Conservation (phyloP, 83 land plant species). For the Picea abies region DNA sequence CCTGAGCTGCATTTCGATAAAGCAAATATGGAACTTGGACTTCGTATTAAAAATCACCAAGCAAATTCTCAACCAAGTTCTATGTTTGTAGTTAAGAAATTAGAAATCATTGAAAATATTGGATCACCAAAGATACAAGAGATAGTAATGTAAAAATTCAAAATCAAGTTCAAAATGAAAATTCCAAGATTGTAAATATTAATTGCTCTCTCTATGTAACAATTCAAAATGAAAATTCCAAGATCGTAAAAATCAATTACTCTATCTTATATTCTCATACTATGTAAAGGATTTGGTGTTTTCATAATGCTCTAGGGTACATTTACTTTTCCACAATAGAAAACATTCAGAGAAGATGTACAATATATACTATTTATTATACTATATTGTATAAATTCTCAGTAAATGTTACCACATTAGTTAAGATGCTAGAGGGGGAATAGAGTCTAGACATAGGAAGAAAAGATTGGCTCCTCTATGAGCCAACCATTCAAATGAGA, state of each 20-base stretch:
- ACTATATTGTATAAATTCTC: neutral
- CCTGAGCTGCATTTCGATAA: constrained; percentile 88
- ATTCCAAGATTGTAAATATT: neutral
- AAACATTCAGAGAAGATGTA: neutral
- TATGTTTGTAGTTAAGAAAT: constrained; percentile 44
- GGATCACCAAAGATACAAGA: neutral
- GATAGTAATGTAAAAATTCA: neutral
- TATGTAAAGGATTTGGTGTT: neutral
- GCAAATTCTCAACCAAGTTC: constrained; percentile 89
- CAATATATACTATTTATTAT: too few species aligned
- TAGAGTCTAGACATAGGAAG: neutral
- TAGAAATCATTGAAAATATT: neutral
- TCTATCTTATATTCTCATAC: neutral
- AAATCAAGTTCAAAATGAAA: neutral
- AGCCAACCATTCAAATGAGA: neutral
- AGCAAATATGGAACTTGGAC: constrained; percentile 88
- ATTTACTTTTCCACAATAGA: neutral
- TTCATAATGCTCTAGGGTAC: neutral
- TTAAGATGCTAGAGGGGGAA: neutral
- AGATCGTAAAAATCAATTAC: neutral
- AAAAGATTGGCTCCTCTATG: neutral
- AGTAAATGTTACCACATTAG: neutral
- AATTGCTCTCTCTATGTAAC: neutral
- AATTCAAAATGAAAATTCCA: neutral
- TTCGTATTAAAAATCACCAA: constrained; percentile 97